Evolutionary conservation across 176 grass and related monocot genomes (phyloP).

Genomic region (Eleusine coracana): DNA sequence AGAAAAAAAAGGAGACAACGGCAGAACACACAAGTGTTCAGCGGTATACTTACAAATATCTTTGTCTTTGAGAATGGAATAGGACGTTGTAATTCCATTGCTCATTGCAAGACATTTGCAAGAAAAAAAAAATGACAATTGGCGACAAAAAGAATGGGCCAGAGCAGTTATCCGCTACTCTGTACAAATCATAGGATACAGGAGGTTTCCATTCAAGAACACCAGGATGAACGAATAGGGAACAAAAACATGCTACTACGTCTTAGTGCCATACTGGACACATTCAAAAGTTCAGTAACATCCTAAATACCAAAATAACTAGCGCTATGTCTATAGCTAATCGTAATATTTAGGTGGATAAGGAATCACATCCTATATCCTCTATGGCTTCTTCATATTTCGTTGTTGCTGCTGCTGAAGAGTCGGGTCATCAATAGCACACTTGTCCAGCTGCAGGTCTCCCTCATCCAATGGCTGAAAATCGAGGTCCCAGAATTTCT

Average conservation of each 20-base stretch:
- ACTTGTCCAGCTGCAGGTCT: slow-evolving; percentile 52
- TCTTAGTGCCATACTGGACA: slow-evolving; percentile 25
- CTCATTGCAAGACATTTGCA: slow-evolving; percentile 2
- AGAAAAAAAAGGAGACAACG: not conserved
- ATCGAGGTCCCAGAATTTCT: slow-evolving; percentile 60
- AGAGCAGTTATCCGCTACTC: slow-evolving; percentile 18
- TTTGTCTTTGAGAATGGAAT: not conserved
- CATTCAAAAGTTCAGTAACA: slow-evolving; percentile 25
- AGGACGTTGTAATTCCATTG: not conserved
- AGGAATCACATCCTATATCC: slow-evolving; percentile 21
- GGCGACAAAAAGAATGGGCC: slow-evolving; percentile 17
- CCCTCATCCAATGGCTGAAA: slow-evolving; percentile 41
- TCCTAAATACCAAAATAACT: slow-evolving; percentile 51
- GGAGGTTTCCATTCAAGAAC: slow-evolving; percentile 41
- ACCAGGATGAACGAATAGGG: slow-evolving; percentile 35
- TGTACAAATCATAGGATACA: slow-evolving; percentile 21
- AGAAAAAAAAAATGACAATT: not conserved
- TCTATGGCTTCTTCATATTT: slow-evolving; percentile 48
- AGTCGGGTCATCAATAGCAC: slow-evolving; percentile 36
- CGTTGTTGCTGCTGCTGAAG: slow-evolving; percentile 27
- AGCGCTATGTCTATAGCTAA: slow-evolving; percentile 24
- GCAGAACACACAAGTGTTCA: not conserved
- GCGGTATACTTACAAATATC: not conserved
- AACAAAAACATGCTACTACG: slow-evolving; percentile 30
- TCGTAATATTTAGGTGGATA: slow-evolving; percentile 31